Evolutionary conservation across 768 basidiomycete genomes (phyloP).

Genomic region (Pleurotus sapidus): DNA sequence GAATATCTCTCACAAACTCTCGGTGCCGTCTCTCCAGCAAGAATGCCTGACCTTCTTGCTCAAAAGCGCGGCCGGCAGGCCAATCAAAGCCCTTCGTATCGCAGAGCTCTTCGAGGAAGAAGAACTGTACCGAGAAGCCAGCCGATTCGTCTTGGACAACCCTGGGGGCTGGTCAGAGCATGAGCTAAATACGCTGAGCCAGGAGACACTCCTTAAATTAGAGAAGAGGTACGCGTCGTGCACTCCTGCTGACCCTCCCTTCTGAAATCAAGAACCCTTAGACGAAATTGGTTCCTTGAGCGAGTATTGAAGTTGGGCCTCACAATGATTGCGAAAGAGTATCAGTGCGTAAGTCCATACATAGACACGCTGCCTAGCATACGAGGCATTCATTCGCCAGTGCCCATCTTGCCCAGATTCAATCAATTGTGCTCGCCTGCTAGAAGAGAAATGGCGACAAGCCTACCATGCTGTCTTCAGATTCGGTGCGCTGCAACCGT

Average conservation of each 20-base stretch:
- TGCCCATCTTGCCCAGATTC: slow-evolving; percentile 85
- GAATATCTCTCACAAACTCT: slow-evolving; percentile 88
- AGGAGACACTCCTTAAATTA: slow-evolving; percentile 82
- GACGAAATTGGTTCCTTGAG: slow-evolving; percentile 94
- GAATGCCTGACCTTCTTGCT: slow-evolving; percentile 87
- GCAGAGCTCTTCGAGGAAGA: slow-evolving; percentile 90
- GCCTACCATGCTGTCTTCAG: slow-evolving; percentile 85
- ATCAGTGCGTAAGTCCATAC: slow-evolving; percentile 77
- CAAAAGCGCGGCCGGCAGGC: slow-evolving; percentile 88
- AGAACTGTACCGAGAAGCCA: slow-evolving; percentile 86
- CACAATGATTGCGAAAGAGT: slow-evolving; percentile 87
- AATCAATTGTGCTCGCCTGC: slow-evolving; percentile 68
- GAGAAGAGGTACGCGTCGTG: slow-evolving; percentile 65
- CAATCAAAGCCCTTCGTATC: slow-evolving; percentile 90
- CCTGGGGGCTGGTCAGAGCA: slow-evolving; percentile 83
- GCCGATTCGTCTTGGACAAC: slow-evolving; percentile 90
- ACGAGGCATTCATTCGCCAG: slow-evolving; percentile 32
- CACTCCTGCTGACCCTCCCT: not conserved
- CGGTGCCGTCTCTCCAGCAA: slow-evolving; percentile 75
- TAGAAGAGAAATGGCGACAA: slow-evolving; percentile 93
- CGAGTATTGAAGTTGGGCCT: slow-evolving; percentile 89
- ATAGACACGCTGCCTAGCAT: not conserved
- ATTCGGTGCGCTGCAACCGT: slow-evolving; percentile 53
- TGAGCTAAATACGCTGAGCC: slow-evolving; percentile 77
- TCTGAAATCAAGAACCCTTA: slow-evolving; percentile 20